Percentiles rank a stretch among this genome's conserved stretches.
These are phyloP conservation scores for Apiotrichum veenhuisii DNA, from an alignment of 1,284 basidiomycete species.

Conservation along the genomic window DNA sequence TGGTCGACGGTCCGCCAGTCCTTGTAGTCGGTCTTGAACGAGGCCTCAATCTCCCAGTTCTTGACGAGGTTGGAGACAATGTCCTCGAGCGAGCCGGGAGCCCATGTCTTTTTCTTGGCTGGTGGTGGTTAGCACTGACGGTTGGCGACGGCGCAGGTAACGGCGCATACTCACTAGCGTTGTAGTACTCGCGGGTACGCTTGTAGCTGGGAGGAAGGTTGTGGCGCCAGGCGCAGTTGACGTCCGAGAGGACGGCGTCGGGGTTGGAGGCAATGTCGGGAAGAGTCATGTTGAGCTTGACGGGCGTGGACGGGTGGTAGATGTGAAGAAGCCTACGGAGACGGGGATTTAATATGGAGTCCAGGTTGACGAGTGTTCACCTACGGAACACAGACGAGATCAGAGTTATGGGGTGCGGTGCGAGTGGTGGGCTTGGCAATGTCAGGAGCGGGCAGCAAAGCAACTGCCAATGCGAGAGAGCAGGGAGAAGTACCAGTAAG, in stretches of 20 bases:
- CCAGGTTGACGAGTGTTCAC: background rate
- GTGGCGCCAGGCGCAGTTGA: slow-evolving; percentile 13
- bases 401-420: background rate
- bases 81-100: slow-evolving; percentile 12
- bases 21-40: slow-evolving; percentile 19
- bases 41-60: slow-evolving; percentile 24
- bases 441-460: background rate
- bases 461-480: no score
- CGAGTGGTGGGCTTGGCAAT: background rate
- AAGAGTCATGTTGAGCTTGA: background rate
- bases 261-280: slow-evolving; percentile 17
- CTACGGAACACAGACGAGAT: background rate
- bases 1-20: slow-evolving; percentile 15
- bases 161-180: slow-evolving; percentile 7
- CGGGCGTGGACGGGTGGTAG: background rate
- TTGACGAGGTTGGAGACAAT: slow-evolving; percentile 20
- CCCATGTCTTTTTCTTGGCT: slow-evolving; percentile 15
- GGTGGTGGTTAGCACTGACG: background rate
- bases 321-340: background rate
- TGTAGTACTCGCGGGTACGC: slow-evolving; percentile 14
- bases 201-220: slow-evolving; percentile 14
- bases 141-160: no score
- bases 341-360: background rate
- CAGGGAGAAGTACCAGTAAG: no score
- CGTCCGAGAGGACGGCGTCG: slow-evolving; percentile 19